phyloP scores from a whole-genome alignment of 257 asterid species.

The Solanum ossicruentum region DNA sequence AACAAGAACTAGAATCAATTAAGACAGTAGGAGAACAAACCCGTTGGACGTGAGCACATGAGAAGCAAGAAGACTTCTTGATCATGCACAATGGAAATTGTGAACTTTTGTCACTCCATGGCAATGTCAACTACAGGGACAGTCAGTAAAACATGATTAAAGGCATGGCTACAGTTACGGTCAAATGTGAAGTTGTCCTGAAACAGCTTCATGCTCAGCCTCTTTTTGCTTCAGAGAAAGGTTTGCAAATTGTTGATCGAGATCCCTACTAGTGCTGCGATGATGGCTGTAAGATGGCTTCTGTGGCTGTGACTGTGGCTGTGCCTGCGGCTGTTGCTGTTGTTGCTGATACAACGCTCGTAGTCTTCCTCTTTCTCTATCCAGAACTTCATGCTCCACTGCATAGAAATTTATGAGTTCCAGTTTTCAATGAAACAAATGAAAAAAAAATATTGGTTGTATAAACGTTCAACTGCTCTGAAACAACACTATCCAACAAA shows the following conservation, averaged over 20 bases:
- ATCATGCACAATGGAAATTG: conserved; percentile 2
- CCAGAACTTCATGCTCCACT: conserved; percentile 95
- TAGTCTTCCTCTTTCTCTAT: conserved; percentile 74
- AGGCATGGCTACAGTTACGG: conserved; percentile 7
- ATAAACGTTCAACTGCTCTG: neutral
- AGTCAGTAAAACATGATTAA: conserved; percentile 3
- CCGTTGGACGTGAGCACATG: neutral
- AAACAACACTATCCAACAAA: neutral
- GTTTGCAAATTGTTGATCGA: conserved; percentile 57
- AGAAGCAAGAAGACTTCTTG: conserved; percentile 9
- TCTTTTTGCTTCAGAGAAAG: conserved; percentile 76
- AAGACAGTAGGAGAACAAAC: conserved; percentile 1
- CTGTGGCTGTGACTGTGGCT: conserved; percentile 29
- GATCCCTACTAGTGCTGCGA: conserved; percentile 62
- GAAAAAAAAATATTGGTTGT: neutral
- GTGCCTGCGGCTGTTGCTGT: conserved; percentile 14
- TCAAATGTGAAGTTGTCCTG: conserved; percentile 65
- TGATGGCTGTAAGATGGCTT: conserved; percentile 38
- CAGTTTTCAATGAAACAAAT: neutral
- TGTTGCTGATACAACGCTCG: conserved; percentile 50
- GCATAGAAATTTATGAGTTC: conserved; percentile 12
- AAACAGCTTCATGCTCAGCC: conserved; percentile 30
- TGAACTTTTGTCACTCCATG: conserved; percentile 10
- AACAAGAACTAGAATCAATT: conserved; percentile 2
- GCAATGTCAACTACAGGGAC: conserved; percentile 21